Base-by-base conservation (phyloP, 768 basidiomycete species). In the Xerocomellus intermedius region DNA sequence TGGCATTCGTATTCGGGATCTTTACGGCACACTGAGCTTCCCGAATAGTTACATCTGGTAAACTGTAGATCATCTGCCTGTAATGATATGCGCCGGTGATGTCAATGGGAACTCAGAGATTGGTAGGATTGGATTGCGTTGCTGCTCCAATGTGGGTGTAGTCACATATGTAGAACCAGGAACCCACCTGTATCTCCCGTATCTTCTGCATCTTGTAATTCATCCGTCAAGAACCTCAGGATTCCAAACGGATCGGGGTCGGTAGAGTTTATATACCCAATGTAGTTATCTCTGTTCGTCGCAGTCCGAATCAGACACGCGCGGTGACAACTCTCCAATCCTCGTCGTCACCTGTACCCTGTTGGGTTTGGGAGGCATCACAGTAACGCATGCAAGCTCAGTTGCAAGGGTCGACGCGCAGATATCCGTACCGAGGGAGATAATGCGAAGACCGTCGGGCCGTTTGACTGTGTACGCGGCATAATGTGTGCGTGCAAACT, bases 131-230 rank as follows among this genome's bases (percentile, higher is more conserved):
- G n/a, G n/a, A n/a, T n/a, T n/a, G n/a, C n/a, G n/a, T n/a, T n/a
- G n/a, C n/a, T n/a, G n/a, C n/a, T n/a, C n/a, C n/a, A n/a, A n/a
- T 2, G 73, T 77, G 2, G 77, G 77, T 19, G 33, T 17, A 10
- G 8, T 24, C 22, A 44, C 14, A 26, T 13, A 42, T 2, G 1
- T 2, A 7, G 13, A 38, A 3, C 5, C 8, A 3, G 22, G 19
- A 21, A 28, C 64, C 24, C 24, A 24, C 24, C 24, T 4, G 2
- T 24, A 24, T 24, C 24, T 2, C 77, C 76, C 1, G 68, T 66
- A 49, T 79, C 78, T 57, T 80, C 79, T 1, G 78, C 77, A 21
- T 68, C 76, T 55, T 81, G 79, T 6, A 81, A 69, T 56, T 80
- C 77, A 50, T 78, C 74, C 4, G 79, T 79, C 48, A 81, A 56